A percentile compares a stretch with the other conserved stretches of the same genome.
phyloP scores from a whole-genome alignment of 1,284 basidiomycete species.

The Leccinum subrobustum region DNA sequence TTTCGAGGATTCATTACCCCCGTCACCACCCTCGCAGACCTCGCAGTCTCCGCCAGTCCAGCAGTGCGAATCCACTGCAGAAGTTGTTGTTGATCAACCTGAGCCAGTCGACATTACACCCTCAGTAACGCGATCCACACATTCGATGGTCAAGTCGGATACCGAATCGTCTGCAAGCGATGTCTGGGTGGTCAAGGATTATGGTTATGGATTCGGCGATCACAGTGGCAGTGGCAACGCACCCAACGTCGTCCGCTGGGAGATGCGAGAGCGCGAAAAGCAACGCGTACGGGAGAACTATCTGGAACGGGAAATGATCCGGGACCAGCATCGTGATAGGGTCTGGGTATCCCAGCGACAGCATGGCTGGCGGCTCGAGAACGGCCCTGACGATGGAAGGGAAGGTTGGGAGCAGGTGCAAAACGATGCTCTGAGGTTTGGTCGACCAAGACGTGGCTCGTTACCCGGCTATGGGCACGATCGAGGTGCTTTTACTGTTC shows the following conservation, averaged over 20 bases:
- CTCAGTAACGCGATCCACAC: conserved; percentile 1
- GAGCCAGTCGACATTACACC: not conserved
- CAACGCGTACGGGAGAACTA: conserved; percentile 19
- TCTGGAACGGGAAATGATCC: conserved; percentile 18
- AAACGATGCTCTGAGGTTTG: conserved; percentile 16
- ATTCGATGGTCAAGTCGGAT: conserved; percentile 13
- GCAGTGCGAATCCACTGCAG: not conserved
- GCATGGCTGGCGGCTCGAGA: conserved; percentile 25
- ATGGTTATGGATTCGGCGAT: conserved; percentile 57
- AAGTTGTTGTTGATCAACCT: conserved; percentile 1
- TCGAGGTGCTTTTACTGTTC: conserved; percentile 32
- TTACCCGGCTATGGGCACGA: conserved; percentile 28
- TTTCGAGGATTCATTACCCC: conserved; percentile 5
- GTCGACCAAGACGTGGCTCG: conserved; percentile 30
- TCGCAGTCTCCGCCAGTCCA: not conserved
- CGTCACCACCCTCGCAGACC: conserved; percentile 4
- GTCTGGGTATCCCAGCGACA: conserved; percentile 17
- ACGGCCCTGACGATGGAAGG: conserved; percentile 21
- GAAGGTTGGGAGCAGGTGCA: conserved; percentile 23
- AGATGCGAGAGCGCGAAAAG: conserved; percentile 30
- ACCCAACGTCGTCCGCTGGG: conserved; percentile 30
- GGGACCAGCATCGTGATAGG: conserved; percentile 26
- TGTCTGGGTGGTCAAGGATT: conserved; percentile 60
- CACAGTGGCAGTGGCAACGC: conserved; percentile 36
- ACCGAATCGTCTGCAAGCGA: conserved; percentile 32